Evolutionary conservation across 179 eudicot genomes (phyloP).

Genomic region (Heliamphora ciliata): DNA sequence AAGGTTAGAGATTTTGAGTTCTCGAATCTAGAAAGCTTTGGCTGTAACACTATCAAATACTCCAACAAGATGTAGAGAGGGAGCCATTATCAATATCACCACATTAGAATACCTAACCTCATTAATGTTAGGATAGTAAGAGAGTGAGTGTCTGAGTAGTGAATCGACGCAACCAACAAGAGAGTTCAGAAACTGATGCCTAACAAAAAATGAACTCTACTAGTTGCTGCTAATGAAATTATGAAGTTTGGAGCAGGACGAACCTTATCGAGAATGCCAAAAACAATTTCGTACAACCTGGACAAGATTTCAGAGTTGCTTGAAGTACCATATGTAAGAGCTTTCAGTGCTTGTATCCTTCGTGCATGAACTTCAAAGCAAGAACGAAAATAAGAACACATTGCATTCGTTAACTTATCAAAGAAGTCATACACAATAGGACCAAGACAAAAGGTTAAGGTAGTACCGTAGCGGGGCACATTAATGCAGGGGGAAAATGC

Average conservation of each 20-base stretch:
- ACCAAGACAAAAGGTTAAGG: not conserved
- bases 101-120: no score
- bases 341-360: slow-evolving; percentile 93
- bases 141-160: no score
- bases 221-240: not conserved
- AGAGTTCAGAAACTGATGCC: not conserved
- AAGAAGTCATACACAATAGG: not conserved
- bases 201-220: not conserved
- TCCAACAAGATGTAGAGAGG: no score
- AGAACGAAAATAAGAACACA: not conserved
- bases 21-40: no score
- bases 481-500: not conserved
- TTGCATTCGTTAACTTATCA: not conserved
- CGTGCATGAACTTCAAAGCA: slow-evolving; percentile 82
- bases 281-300: slow-evolving; percentile 85
- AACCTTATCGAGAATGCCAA: slow-evolving; percentile 92
- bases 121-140: no score
- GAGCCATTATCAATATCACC: no score
- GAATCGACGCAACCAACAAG: not conserved
- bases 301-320: slow-evolving; percentile 74
- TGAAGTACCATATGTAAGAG: slow-evolving; percentile 91
- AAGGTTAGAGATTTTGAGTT: no score
- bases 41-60: no score
- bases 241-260: slow-evolving; percentile 18
- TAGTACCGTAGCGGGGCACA: slow-evolving; percentile 11